phyloP scores from a whole-genome alignment of 257 asterid genomes.

The Penstemon newberryi region DNA sequence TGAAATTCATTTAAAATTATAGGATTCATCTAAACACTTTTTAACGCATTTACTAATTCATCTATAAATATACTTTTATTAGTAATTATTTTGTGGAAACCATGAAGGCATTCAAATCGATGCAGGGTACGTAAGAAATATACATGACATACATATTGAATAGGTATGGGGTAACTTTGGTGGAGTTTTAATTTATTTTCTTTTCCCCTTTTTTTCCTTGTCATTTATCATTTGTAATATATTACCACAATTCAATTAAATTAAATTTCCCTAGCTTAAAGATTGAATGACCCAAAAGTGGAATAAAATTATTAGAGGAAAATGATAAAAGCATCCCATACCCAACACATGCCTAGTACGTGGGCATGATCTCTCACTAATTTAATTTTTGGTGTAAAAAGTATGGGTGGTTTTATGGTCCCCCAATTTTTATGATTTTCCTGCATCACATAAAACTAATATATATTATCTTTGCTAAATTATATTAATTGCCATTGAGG shows the following conservation, averaged over 20 bases:
- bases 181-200: no score
- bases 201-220: no score
- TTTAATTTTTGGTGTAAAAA: constrained; percentile 31
- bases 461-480: constrained; percentile 19
- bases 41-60: no score
- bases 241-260: background rate
- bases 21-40: no score
- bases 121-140: no score
- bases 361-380: constrained; percentile 32
- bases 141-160: no score
- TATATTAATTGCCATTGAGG: constrained; percentile 14
- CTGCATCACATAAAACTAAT: constrained; percentile 19
- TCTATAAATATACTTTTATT: no score
- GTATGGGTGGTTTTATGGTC: constrained; percentile 43
- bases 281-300: background rate
- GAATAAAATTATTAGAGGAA: constrained; percentile 23
- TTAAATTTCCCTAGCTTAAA: background rate
- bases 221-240: background rate
- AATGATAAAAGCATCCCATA: constrained; percentile 55
- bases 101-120: no score
- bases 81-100: no score
- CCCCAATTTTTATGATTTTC: constrained; percentile 31
- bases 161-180: no score
- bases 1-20: no score
- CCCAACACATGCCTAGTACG: constrained; percentile 59